Conservation (phyloP, 2,329 filamentous ascomycete genomes). For the Colletotrichum gloeosporioides region DNA sequence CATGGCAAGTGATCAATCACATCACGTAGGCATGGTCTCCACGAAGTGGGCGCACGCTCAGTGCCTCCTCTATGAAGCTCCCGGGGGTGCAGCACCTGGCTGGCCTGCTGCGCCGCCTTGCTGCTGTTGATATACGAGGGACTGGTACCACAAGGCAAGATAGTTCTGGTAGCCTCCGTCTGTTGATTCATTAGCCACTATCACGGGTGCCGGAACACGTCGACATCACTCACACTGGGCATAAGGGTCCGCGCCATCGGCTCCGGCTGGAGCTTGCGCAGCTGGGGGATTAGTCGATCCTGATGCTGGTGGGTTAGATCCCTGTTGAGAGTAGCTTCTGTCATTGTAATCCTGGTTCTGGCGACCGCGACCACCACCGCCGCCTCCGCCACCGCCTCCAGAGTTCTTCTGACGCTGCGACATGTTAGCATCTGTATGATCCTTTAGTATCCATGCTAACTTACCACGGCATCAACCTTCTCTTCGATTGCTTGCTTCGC, state of each 20-base stretch:
- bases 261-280: slow-evolving; percentile 47
- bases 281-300: slow-evolving; percentile 46
- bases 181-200: slow-evolving; percentile 36
- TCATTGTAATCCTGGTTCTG: slow-evolving; percentile 60
- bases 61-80: slow-evolving; percentile 13
- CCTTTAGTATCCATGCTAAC: slow-evolving; percentile 34
- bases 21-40: slow-evolving; percentile 21
- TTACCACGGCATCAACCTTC: slow-evolving; percentile 88
- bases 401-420: slow-evolving; percentile 60
- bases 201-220: background rate
- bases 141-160: slow-evolving; percentile 81
- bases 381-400: slow-evolving; percentile 48
- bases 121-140: slow-evolving; percentile 53
- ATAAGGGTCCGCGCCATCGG: slow-evolving; percentile 70
- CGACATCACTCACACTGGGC: slow-evolving; percentile 66
- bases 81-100: slow-evolving; percentile 24
- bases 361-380: slow-evolving; percentile 44
- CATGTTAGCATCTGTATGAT: slow-evolving; percentile 30
- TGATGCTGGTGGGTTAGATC: slow-evolving; percentile 37
- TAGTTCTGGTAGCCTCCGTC: slow-evolving; percentile 86
- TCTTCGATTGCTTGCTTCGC: slow-evolving; percentile 89
- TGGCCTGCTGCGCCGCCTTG: slow-evolving; percentile 34
- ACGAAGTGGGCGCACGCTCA: slow-evolving; percentile 1
- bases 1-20: slow-evolving; percentile 24
- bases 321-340: slow-evolving; percentile 57